phyloP scores from a whole-genome alignment of 495 filamentous ascomycete species.

The Schizothecium vesticola region DNA sequence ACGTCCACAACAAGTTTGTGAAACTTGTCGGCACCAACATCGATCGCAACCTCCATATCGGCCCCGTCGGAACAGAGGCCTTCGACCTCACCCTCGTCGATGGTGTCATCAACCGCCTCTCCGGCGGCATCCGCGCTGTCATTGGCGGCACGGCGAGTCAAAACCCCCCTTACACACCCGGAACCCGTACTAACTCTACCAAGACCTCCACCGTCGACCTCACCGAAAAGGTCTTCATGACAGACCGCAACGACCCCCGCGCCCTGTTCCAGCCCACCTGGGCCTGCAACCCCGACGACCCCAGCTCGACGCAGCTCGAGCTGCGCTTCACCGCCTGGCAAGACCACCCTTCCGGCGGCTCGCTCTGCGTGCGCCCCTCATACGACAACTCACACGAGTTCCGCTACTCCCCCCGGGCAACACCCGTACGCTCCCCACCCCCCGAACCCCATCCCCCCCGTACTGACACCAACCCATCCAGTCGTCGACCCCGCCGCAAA shows the following conservation, averaged over 20 bases:
- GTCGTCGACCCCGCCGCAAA: conserved; percentile 31
- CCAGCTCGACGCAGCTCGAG: conserved; percentile 40
- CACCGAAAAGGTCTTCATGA: conserved; percentile 55
- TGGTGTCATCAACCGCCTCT: conserved; percentile 33
- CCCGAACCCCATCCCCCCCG: not conserved
- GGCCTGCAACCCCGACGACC: conserved; percentile 45
- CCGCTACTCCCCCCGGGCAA: conserved; percentile 33
- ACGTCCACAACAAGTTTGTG: conserved; percentile 46
- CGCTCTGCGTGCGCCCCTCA: conserved; percentile 37
- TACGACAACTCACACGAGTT: conserved; percentile 37
- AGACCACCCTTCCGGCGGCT: conserved; percentile 32
- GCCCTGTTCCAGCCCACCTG: conserved; percentile 45
- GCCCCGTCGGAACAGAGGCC: conserved; percentile 42
- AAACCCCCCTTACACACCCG: not conserved
- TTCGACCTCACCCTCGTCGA: conserved; percentile 42
- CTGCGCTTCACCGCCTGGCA: conserved; percentile 34
- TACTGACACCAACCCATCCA: conserved; percentile 10
- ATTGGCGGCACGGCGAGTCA: conserved; percentile 42
- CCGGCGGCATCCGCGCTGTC: conserved; percentile 34
- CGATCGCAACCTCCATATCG: conserved; percentile 47
- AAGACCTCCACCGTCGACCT: conserved; percentile 48
- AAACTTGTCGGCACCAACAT: conserved; percentile 46
- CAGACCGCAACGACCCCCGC: conserved; percentile 41
- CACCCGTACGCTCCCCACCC: conserved; percentile 27
- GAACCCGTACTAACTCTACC: not conserved